Base-by-base conservation (phyloP, 306 rosid genomes). In the Oemleria cerasiformis region DNA sequence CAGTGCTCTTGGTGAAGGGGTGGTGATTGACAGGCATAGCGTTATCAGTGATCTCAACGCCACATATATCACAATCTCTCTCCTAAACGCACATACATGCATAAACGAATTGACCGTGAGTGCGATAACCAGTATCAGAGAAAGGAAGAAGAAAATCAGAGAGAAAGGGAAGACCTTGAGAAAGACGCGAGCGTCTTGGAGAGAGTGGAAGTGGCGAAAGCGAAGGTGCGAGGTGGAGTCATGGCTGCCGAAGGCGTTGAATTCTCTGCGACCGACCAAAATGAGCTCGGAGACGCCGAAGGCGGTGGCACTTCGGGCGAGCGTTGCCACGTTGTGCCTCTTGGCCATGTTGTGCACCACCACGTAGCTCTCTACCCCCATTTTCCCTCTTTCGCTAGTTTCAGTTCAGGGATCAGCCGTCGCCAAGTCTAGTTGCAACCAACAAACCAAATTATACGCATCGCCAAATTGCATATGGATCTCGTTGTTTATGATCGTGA, bases 321-420 rank as follows among this genome's bases (percentile, higher is more conserved):
- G 89, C 4, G 99, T 91, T 10, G 96, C 96, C 0, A 94, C 86
- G 86, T 88, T 91, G 87, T 89, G 96, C 68, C 96, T 78, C 75
- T 94, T 91, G 13, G 99, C 96, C 59, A 94, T 89, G 86, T 91
- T 93, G 78, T 91, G 98, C 65, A 91, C 97, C 74, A 93, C 84
- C 59, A 94, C 96, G 67, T 82, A 89, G 83, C 96, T 85, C 81
- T 84, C 92, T 2, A 76, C 76, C 70, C 48, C 91, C 91, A 80
- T 83, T 68, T 40, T 1, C 8, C 39, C 39, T 6, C 59, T 43
- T 49, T 36, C 43, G 40, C 13, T 36, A 25, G 39, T 38, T 63
- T 55, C 73, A n/a, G 38, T 51, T 20, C 40, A 9, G 42, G 17
- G 25, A n/a, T 42, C 39, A 14, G 39, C 47, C 66, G 66, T 66